Conservation (phyloP, 2,329 filamentous ascomycete species). For the Aureobasidium leucospermi region DNA sequence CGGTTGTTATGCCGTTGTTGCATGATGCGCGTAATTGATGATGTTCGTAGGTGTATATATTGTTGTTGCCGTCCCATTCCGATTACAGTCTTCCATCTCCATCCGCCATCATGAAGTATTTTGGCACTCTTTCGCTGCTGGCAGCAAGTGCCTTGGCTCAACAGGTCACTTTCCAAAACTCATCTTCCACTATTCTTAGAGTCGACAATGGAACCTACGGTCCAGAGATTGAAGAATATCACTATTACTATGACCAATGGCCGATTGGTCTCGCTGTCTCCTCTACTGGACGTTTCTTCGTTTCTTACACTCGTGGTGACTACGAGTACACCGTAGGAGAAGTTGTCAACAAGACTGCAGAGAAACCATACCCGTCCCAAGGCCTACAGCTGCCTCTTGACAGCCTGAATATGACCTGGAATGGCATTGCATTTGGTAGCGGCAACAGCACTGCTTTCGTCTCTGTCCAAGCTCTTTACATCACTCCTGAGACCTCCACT, state of each 20-base stretch:
- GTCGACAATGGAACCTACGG: conserved; percentile 43
- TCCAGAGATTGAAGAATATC: conserved; percentile 40
- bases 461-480: conserved; percentile 39
- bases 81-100: neutral
- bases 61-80: neutral
- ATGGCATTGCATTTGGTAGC: conserved; percentile 39
- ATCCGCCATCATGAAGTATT: conserved; percentile 8
- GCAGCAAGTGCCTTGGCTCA: conserved; percentile 14
- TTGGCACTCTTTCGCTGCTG: conserved; percentile 6
- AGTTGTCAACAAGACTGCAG: conserved; percentile 40
- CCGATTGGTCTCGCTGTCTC: conserved; percentile 40
- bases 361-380: conserved; percentile 38
- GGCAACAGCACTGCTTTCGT: conserved; percentile 35
- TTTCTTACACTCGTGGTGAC: conserved; percentile 39
- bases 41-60: neutral
- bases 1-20: neutral
- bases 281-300: conserved; percentile 36
- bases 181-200: conserved; percentile 30
- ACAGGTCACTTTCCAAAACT: conserved; percentile 22
- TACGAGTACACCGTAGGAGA: conserved; percentile 43
- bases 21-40: neutral
- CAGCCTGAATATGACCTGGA: conserved; percentile 33
- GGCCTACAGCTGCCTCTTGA: conserved; percentile 30
- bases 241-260: conserved; percentile 40
- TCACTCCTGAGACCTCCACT: conserved; percentile 31